Percentiles rank a stretch among this genome's conserved stretches.
phyloP scores from a whole-genome alignment of 2,329 filamentous ascomycete genomes.

The Aureobasidium pullulans region DNA sequence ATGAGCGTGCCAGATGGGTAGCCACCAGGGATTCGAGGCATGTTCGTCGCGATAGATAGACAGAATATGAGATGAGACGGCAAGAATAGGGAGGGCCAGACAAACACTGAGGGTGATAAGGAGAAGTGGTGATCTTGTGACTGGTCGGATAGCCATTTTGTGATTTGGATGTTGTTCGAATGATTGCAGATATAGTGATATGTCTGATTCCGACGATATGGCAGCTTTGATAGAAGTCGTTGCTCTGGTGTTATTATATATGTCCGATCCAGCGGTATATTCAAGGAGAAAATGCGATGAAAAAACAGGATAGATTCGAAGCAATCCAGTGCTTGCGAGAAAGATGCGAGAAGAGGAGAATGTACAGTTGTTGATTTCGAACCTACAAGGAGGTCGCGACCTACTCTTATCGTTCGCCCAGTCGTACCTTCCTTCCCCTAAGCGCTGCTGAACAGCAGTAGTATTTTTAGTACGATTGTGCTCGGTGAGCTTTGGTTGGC shows the following conservation, averaged over 20 bases:
- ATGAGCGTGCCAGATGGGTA: constrained; percentile 41
- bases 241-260: background rate
- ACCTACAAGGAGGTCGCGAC: background rate
- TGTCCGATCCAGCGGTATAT: background rate
- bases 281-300: background rate
- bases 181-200: no score
- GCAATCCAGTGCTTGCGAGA: background rate
- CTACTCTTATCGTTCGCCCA: background rate
- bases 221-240: background rate
- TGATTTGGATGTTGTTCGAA: background rate
- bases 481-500: background rate
- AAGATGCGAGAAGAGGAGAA: background rate
- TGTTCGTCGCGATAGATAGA: constrained; percentile 37
- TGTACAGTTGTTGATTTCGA: background rate
- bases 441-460: background rate
- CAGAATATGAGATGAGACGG: constrained; percentile 29
- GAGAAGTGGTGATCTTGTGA: background rate
- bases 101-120: background rate
- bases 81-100: background rate
- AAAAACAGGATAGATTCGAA: background rate
- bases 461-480: background rate
- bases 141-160: background rate
- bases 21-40: constrained; percentile 39
- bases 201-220: background rate
- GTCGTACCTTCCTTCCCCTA: background rate